phyloP scores from a whole-genome alignment of 352 stramenopile species.

The Phytophthora sp. region DNA sequence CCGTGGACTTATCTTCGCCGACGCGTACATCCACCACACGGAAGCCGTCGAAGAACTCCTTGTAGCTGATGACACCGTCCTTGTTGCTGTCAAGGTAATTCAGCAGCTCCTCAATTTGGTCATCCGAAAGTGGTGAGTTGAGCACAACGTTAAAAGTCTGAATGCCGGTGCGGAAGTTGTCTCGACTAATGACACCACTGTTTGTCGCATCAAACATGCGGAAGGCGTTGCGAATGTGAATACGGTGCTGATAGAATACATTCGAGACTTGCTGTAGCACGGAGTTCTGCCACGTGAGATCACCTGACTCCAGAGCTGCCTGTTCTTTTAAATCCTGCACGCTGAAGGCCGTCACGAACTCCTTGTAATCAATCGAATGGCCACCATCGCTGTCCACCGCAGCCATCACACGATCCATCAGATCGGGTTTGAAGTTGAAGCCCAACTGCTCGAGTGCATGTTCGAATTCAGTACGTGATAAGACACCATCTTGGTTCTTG shows the following conservation, averaged over 20 bases:
- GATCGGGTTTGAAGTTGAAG: slow-evolving; percentile 57
- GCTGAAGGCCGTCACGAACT: slow-evolving; percentile 91
- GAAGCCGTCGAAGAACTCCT: slow-evolving; percentile 95
- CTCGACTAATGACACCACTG: slow-evolving; percentile 73
- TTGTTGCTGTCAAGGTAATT: slow-evolving; percentile 89
- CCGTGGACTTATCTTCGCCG: slow-evolving; percentile 36
- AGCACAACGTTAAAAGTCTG: slow-evolving; percentile 89
- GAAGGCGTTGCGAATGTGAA: slow-evolving; percentile 93
- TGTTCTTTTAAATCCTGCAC: slow-evolving; percentile 84
- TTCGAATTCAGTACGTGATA: slow-evolving; percentile 82
- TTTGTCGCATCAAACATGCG: slow-evolving; percentile 92
- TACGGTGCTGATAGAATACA: slow-evolving; percentile 94
- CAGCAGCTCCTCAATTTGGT: slow-evolving; percentile 92
- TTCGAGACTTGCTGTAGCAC: slow-evolving; percentile 94
- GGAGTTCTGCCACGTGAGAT: slow-evolving; percentile 91
- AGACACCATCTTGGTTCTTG: slow-evolving; percentile 83
- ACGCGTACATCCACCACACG: slow-evolving; percentile 82
- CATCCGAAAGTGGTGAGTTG: slow-evolving; percentile 90
- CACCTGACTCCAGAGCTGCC: slow-evolving; percentile 53
- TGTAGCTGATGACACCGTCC: slow-evolving; percentile 93
- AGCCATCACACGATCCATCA: slow-evolving; percentile 81
- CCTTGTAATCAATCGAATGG: slow-evolving; percentile 92
- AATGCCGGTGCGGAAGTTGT: slow-evolving; percentile 89
- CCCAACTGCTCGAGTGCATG: slow-evolving; percentile 69
- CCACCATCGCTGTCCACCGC: slow-evolving; percentile 90